Evolutionary conservation across 305 asterid genomes (phyloP).

Genomic region (Plantago lanceolata): DNA sequence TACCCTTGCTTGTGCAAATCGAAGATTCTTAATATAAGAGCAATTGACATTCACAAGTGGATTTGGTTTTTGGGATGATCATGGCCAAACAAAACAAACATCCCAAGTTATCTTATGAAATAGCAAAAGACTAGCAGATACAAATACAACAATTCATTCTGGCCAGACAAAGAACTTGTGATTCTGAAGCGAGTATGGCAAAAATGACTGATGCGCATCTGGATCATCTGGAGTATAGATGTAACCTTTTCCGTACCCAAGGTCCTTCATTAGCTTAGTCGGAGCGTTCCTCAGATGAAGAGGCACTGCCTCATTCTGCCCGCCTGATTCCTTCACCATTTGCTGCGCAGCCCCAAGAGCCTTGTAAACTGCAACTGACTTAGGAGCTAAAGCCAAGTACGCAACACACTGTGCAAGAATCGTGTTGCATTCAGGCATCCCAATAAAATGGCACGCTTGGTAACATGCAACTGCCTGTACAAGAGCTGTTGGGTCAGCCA

Average conservation of each 20-base stretch:
- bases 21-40: no score
- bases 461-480: constrained; percentile 76
- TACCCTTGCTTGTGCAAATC: no score
- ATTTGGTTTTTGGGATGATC: neutral
- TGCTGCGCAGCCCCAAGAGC: constrained; percentile 58
- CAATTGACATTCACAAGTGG: neutral
- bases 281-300: constrained; percentile 86
- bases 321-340: constrained; percentile 65
- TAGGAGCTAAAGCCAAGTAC: constrained; percentile 77
- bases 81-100: constrained; percentile 1
- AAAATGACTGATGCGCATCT: constrained; percentile 42
- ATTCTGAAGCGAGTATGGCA: constrained; percentile 74
- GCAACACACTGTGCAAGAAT: constrained; percentile 69
- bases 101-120: neutral
- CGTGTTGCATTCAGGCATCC: constrained; percentile 83
- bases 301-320: constrained; percentile 79
- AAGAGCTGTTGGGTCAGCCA: constrained; percentile 79
- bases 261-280: constrained; percentile 78
- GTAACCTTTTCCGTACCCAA: constrained; percentile 73
- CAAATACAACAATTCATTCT: constrained; percentile 17
- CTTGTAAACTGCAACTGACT: constrained; percentile 58
- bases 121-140: neutral
- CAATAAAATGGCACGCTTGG: constrained; percentile 75
- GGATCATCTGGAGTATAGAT: constrained; percentile 69
- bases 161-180: constrained; percentile 69